Conservation (phyloP, 225 moss, liverwort and hornwort species). For the Bryoerythrophyllum caledonicum region DNA sequence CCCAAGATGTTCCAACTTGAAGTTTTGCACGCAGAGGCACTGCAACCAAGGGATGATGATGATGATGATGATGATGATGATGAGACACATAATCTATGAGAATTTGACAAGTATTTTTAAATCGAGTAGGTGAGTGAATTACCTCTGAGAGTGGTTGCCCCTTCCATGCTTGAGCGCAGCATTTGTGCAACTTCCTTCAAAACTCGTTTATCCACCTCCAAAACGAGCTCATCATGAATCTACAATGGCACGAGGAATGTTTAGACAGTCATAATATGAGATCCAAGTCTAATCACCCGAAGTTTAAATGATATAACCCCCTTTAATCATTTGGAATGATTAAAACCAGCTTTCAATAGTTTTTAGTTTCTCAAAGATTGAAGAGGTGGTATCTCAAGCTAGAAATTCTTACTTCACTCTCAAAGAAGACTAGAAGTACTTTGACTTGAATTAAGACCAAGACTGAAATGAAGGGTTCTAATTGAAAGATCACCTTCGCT, state of each 20-base stretch:
- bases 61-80: not conserved
- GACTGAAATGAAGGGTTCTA: no score
- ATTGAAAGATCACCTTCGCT: no score
- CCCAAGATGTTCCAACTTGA: slow-evolving; percentile 57
- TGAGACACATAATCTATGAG: not conserved
- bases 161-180: slow-evolving; percentile 87
- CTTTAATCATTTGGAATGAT: no score
- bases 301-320: no score
- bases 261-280: not conserved
- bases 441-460: no score
- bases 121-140: not conserved
- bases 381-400: no score
- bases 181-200: slow-evolving; percentile 70
- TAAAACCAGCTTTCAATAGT: no score
- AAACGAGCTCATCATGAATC: slow-evolving; percentile 94
- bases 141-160: slow-evolving; percentile 76
- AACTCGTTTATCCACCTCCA: slow-evolving; percentile 80
- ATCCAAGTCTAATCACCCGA: not conserved
- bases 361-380: no score
- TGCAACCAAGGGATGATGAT: slow-evolving; percentile 26
- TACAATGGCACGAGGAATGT: slow-evolving; percentile 17
- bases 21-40: slow-evolving; percentile 61
- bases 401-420: no score
- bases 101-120: not conserved
- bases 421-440: no score